These are phyloP conservation scores for Maudiozyma humilis DNA, from an alignment of 1,139 yeast species.

Conservation along the genomic window DNA sequence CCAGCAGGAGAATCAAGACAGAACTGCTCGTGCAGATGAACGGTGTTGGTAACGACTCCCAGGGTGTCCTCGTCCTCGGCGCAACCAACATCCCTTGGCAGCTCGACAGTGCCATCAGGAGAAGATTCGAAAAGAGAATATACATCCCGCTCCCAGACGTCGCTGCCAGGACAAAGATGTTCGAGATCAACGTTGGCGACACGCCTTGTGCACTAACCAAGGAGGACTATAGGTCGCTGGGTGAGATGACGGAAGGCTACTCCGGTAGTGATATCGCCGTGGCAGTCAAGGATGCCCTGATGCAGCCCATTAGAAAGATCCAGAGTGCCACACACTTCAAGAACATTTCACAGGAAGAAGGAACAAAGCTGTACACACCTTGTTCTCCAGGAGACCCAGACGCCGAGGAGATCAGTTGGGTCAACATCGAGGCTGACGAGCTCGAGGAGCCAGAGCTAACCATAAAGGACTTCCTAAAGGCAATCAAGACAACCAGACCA, in stretches of 20 bases:
- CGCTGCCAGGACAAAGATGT: slow-evolving; percentile 87
- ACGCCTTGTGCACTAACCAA: slow-evolving; percentile 75
- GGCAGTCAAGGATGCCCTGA: slow-evolving; percentile 91
- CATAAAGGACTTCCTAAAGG: slow-evolving; percentile 86
- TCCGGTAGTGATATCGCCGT: slow-evolving; percentile 97
- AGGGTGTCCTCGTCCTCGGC: slow-evolving; percentile 89
- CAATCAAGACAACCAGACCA: slow-evolving; percentile 85
- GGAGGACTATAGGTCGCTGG: slow-evolving; percentile 69
- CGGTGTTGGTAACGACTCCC: slow-evolving; percentile 93
- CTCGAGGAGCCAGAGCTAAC: slow-evolving; percentile 83
- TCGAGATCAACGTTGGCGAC: slow-evolving; percentile 83
- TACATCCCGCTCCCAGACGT: slow-evolving; percentile 91
- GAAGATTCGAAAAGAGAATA: slow-evolving; percentile 92
- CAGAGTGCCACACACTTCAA: slow-evolving; percentile 96
- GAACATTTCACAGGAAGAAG: slow-evolving; percentile 33
- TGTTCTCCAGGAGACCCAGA: slow-evolving; percentile 93
- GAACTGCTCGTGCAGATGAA: slow-evolving; percentile 96
- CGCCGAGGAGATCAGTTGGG: slow-evolving; percentile 89
- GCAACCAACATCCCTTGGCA: slow-evolving; percentile 99
- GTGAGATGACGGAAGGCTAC: slow-evolving; percentile 93
- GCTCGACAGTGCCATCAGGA: slow-evolving; percentile 91
- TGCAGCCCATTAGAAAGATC: slow-evolving; percentile 95
- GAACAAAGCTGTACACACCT: slow-evolving; percentile 54
- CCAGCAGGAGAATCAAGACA: slow-evolving; percentile 90
- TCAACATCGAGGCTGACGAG: slow-evolving; percentile 83